Evolutionary conservation across 768 basidiomycete genomes (phyloP).

Genomic region (Saitozyma sp.): DNA sequence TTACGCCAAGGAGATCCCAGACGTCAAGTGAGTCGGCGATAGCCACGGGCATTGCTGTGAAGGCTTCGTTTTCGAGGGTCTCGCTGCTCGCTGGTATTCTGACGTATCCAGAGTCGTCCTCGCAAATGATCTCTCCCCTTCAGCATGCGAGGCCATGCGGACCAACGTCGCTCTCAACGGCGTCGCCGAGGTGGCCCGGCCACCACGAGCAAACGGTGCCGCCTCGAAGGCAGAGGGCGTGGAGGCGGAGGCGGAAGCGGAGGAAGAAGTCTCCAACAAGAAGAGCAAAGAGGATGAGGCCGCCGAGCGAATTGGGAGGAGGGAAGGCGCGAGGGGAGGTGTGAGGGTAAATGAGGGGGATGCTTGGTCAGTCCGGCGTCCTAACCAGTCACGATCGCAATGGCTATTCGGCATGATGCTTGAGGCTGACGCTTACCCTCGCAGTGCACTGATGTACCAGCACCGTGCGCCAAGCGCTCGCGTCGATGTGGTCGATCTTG

Average conservation of each 20-base stretch:
- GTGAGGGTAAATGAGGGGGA: slow-evolving; percentile 88
- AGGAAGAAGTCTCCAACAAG: background rate
- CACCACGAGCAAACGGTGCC: background rate
- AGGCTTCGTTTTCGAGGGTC: background rate
- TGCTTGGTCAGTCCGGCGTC: slow-evolving; percentile 67
- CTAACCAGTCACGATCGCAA: background rate
- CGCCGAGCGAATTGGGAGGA: slow-evolving; percentile 20
- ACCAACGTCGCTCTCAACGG: slow-evolving; percentile 82
- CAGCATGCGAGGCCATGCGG: slow-evolving; percentile 80
- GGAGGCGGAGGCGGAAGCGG: background rate
- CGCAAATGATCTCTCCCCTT: slow-evolving; percentile 86
- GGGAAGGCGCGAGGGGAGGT: slow-evolving; percentile 56
- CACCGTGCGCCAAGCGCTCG: slow-evolving; percentile 71
- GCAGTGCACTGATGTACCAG: slow-evolving; percentile 82
- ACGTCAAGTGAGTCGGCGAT: slow-evolving; percentile 66
- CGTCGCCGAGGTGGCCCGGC: slow-evolving; percentile 52
- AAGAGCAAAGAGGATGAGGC: slow-evolving; percentile 2
- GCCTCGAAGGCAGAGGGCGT: background rate
- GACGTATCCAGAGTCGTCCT: slow-evolving; percentile 70
- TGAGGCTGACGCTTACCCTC: background rate
- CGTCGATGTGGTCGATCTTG: slow-evolving; percentile 94
- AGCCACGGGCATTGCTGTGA: slow-evolving; percentile 5
- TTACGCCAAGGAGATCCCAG: slow-evolving; percentile 94
- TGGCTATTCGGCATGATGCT: no score
- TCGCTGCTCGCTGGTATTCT: slow-evolving; percentile 1